Conservation (phyloP, 108 stramenopile species). For the Schizochytrium sp. region DNA sequence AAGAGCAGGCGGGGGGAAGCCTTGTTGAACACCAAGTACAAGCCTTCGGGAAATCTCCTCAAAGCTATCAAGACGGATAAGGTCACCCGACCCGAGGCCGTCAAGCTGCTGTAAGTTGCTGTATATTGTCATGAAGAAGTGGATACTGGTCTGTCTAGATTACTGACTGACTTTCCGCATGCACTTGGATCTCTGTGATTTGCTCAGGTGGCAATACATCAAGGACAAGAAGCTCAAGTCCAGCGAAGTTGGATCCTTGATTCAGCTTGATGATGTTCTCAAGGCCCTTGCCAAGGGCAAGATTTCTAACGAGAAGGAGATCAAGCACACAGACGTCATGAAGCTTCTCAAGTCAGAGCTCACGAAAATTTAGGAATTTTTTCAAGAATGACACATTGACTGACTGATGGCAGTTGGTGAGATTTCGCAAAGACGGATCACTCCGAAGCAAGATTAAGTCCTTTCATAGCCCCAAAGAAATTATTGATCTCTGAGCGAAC, state of each 20-base stretch:
- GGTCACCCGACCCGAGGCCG: neutral
- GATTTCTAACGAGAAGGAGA: neutral
- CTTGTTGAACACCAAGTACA: neutral
- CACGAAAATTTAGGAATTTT: neutral
- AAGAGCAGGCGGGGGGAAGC: neutral
- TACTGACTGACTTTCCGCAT: too few relatives aligned
- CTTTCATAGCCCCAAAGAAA: too few relatives aligned
- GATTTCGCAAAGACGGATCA: too few relatives aligned
- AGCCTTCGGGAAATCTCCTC: neutral
- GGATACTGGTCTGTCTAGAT: too few relatives aligned
- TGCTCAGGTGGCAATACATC: neutral
- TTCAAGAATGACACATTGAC: neutral
- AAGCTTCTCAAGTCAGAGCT: neutral
- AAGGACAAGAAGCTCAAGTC: neutral
- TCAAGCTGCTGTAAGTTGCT: neutral
- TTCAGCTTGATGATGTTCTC: neutral
- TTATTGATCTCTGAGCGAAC: too few relatives aligned
- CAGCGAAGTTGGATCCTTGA: neutral
- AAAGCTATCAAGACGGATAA: neutral
- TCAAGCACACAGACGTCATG: neutral
- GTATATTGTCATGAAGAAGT: neutral
- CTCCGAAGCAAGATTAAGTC: too few relatives aligned
- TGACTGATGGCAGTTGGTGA: too few relatives aligned
- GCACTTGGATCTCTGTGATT: neutral
- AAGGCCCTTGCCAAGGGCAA: neutral